Percentiles rank a stretch among this genome's conserved stretches.
Evolutionary conservation across 495 filamentous ascomycete species (phyloP).

Genomic region (Talaromyces ruber): DNA sequence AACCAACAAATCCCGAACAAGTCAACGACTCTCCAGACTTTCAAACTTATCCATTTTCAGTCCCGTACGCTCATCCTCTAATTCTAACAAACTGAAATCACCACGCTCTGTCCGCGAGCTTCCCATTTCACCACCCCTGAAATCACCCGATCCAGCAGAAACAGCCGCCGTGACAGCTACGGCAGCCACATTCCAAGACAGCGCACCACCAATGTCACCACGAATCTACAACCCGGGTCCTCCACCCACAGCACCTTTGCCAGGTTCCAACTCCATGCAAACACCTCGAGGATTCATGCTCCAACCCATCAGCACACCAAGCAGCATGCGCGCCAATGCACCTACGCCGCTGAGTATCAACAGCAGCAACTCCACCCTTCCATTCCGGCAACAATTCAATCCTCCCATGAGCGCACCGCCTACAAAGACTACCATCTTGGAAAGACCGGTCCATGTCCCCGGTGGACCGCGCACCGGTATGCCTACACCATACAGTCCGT

Average conservation of each 20-base stretch:
- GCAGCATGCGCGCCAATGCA: constrained; percentile 13
- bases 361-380: constrained; percentile 7
- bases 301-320: constrained; percentile 10
- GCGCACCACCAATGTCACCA: constrained; percentile 45
- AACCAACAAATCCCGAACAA: constrained; percentile 17
- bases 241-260: constrained; percentile 35
- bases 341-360: constrained; percentile 31
- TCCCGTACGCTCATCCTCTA: constrained; percentile 49
- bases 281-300: constrained; percentile 9
- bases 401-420: constrained; percentile 46
- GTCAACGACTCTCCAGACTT: constrained; percentile 30
- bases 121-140: constrained; percentile 50
- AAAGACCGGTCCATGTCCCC: constrained; percentile 48
- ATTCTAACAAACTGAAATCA: constrained; percentile 40
- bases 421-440: constrained; percentile 74
- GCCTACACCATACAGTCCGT: constrained; percentile 78
- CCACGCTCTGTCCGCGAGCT: constrained; percentile 46
- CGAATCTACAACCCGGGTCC: constrained; percentile 49
- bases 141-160: constrained; percentile 34
- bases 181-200: constrained; percentile 32
- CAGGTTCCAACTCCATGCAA: constrained; percentile 12
- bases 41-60: constrained; percentile 49
- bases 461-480: constrained; percentile 64
- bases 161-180: constrained; percentile 8
- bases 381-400: constrained; percentile 24